Percentiles rank a stretch among this genome's conserved stretches.
These are phyloP conservation scores for Colletotrichum siamense DNA, from an alignment of 2,329 filamentous ascomycete genomes.

Conservation along the genomic window DNA sequence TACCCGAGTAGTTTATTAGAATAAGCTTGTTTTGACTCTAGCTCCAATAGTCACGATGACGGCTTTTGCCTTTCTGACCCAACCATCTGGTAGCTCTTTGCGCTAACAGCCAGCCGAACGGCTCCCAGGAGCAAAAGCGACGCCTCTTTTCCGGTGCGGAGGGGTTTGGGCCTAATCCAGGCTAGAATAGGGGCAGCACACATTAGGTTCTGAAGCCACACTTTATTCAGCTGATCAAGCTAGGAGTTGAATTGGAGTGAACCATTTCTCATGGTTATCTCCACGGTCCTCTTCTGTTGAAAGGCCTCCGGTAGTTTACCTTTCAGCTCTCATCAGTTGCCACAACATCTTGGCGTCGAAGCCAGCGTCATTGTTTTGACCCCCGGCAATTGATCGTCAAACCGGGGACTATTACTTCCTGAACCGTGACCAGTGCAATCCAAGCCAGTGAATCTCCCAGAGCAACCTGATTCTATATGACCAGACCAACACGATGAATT, in stretches of 20 bases:
- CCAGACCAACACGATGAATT: fast-evolving
- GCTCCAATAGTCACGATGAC: neutral
- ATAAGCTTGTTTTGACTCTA: neutral
- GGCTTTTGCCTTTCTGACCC: neutral
- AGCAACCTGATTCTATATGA: neutral
- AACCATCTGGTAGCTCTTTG: neutral
- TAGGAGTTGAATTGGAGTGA: neutral
- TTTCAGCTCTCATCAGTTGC: neutral
- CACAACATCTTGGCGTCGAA: neutral
- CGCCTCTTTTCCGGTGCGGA: neutral
- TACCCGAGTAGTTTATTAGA: neutral
- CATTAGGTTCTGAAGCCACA: neutral
- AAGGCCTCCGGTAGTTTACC: neutral
- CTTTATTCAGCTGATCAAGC: neutral
- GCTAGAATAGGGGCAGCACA: neutral
- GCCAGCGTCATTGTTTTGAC: neutral
- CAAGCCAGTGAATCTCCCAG: no score
- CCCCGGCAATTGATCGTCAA: neutral
- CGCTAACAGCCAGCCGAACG: neutral
- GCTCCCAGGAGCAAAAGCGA: neutral
- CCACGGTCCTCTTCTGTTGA: neutral
- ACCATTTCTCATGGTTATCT: neutral
- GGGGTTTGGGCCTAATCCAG: neutral
- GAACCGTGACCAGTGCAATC: no score
- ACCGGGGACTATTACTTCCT: neutral